Evolutionary conservation across 1,284 basidiomycete genomes (phyloP), one percentile per base, ranked within the genome.

Genomic region (Ustilago shanxiensis): DNA sequence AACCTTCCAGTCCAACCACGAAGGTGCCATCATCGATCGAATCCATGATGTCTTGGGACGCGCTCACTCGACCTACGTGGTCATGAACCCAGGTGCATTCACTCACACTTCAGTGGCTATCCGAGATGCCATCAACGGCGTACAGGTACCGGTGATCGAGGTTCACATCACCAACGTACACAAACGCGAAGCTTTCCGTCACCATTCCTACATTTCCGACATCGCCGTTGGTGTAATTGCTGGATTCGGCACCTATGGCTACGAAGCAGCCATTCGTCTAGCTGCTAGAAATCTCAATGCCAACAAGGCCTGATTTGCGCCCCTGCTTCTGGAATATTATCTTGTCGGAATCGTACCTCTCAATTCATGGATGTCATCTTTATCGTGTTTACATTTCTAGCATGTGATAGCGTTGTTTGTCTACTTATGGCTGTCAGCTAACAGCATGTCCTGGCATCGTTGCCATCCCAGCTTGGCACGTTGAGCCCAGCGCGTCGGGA

Each of bases 101-200:
- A 86, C 86, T 0, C 86, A 87, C 60, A 83, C 81, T n/a, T 80
- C 76, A 3, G 82, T 87, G 3, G 83, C 86, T 2, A 73, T 87
- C 20, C 64, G 85, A 0, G 86, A 87, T 62, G 86, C 86, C 3
- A 65, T 87, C 1, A 44, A 77, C 16, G 82, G 82, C 6, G 78
- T 84, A 8, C 61, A 74, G 2, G 70, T 86, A 13, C 86, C 86
- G 5, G 85, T 84, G 66, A 79, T 87, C 60, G 86, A 86, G 77
- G 82, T 86, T 29, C 66, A 77, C 59, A 76, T 86, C 59, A 78
- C 83, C 41, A 87, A 87, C 57, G 79, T 84, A 24, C 85, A 86
- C 63, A 80, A 81, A 2, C 56, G 86, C 11, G 86, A 87, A 58
- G 29, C 72, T 26, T 87, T 85, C 67, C 72, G 86, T 20, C 86